Conservation (phyloP, 257 asterid species). For the Salvia miltiorrhiza region DNA sequence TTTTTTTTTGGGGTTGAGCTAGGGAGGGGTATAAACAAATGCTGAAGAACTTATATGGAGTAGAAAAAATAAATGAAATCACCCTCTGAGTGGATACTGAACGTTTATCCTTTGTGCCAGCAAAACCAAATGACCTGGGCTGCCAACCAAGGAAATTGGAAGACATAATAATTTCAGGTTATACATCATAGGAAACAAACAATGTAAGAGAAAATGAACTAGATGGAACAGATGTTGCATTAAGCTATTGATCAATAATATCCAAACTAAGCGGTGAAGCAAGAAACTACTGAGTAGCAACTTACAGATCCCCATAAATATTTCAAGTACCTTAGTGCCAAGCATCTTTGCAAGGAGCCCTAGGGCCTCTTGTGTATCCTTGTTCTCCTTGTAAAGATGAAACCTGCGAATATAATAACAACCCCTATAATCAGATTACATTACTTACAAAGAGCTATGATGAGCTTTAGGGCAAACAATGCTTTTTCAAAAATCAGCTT, state of each 20-base stretch:
- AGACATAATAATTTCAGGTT: conserved; percentile 20
- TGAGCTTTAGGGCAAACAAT: neutral
- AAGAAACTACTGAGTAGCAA: neutral
- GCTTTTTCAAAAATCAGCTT: neutral
- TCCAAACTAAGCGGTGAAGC: conserved; percentile 2
- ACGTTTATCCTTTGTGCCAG: conserved; percentile 98
- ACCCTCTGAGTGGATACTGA: conserved; percentile 93
- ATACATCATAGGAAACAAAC: conserved; percentile 11
- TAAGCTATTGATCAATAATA: conserved; percentile 5
- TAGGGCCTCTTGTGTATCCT: conserved; percentile 93
- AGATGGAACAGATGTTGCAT: conserved; percentile 14
- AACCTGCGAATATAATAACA: conserved; percentile 48
- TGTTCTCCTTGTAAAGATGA: conserved; percentile 96
- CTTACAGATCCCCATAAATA: conserved; percentile 13
- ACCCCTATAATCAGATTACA: conserved; percentile 15
- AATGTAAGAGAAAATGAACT: neutral
- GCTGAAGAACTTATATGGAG: neutral
- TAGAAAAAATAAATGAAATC: conserved; percentile 17
- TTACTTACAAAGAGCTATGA: conserved; percentile 3
- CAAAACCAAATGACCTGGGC: conserved; percentile 91
- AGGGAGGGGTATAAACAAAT: neutral
- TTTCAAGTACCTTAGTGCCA: conserved; percentile 71
- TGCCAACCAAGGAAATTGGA: conserved; percentile 39
- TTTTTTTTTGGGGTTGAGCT: neutral
- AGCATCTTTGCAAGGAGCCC: conserved; percentile 89